Percentiles rank a stretch among this genome's conserved stretches.
Evolutionary conservation across 176 grass and related monocot species (phyloP).

Genomic region (Bromus sterilis): DNA sequence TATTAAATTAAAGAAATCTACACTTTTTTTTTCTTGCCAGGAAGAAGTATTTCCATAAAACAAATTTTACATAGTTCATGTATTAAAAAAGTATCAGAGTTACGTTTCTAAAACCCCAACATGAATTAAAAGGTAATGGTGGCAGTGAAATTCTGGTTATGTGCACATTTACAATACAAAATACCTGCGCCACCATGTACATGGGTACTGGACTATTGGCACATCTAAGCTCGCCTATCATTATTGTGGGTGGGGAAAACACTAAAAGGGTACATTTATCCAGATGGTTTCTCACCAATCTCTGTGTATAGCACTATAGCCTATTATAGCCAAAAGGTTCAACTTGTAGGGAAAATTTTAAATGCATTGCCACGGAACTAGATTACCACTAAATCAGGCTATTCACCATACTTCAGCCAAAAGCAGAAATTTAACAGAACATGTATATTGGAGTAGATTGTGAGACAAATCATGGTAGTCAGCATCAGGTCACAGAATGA

Average conservation of each 20-base stretch:
- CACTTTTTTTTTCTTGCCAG: neutral
- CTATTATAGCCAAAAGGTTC: neutral
- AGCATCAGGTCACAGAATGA: neutral
- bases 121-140: neutral
- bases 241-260: neutral
- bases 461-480: neutral
- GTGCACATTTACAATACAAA: neutral
- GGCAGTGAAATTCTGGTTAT: neutral
- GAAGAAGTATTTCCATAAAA: neutral
- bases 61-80: neutral
- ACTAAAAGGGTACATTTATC: neutral
- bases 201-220: neutral
- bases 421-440: neutral
- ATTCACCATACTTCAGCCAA: neutral
- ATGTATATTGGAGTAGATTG: neutral
- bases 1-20: neutral
- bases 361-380: neutral
- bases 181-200: too few relatives aligned
- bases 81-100: neutral
- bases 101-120: neutral
- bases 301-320: neutral
- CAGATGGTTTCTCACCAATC: neutral
- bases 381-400: neutral
- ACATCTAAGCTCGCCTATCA: neutral
- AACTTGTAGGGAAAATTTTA: neutral